Conservation (phyloP, 208 protist species). For the Trypanosoma boissoni region DNA sequence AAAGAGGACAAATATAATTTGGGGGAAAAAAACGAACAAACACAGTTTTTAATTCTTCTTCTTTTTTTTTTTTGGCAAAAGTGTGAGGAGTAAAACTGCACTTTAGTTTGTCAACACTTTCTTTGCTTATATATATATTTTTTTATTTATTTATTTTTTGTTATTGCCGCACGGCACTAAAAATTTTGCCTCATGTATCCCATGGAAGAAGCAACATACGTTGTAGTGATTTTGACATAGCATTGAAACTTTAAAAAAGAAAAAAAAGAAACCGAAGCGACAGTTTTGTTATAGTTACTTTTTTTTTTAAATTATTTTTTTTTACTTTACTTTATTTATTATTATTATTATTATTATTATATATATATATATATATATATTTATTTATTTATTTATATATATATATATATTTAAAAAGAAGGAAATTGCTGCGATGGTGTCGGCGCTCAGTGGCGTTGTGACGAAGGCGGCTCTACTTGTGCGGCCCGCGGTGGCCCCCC, state of each 20-base stretch:
- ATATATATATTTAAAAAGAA: background rate
- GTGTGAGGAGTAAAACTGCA: no score
- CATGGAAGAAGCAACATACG: background rate
- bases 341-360: background rate
- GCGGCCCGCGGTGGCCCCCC: conserved; percentile 47
- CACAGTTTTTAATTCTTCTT: no score
- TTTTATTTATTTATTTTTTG: background rate
- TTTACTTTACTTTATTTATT: background rate
- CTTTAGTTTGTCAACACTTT: background rate
- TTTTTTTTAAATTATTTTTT: no score
- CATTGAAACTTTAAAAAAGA: no score
- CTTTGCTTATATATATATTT: background rate
- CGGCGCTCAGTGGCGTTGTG: conserved; percentile 56
- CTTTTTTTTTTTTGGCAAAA: no score
- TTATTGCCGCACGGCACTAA: background rate
- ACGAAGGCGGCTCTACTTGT: conserved; percentile 68
- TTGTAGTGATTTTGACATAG: no score
- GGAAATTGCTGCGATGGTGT: conserved; percentile 11
- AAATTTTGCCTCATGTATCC: background rate
- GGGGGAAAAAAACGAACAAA: no score
- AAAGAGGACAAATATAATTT: no score
- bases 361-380: background rate
- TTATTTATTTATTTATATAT: background rate
- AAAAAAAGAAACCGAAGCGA: no score
- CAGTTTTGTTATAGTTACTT: no score